These are phyloP conservation scores for Fusarium verticillioides DNA, from an alignment of 2,329 filamentous ascomycete genomes.

Conservation along the genomic window DNA sequence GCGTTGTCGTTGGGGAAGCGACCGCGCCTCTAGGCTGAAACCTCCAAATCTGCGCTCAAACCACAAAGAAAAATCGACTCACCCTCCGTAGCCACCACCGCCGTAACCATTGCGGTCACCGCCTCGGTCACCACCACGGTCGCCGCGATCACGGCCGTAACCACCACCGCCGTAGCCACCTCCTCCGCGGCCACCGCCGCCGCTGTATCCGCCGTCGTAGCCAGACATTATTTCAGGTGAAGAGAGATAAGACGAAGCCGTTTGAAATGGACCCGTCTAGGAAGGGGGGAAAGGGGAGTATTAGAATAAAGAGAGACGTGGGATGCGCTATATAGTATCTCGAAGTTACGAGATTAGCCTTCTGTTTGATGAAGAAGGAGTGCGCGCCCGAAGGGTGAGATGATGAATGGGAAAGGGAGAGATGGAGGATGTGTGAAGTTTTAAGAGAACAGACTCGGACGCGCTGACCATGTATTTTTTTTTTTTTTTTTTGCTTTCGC, in stretches of 20 bases:
- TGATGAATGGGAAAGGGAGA: slow-evolving; percentile 36
- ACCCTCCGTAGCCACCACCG: slow-evolving; percentile 53
- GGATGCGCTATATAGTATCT: slow-evolving; percentile 34
- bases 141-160: slow-evolving; percentile 56
- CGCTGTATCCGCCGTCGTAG: slow-evolving; percentile 47
- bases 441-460: slow-evolving; percentile 37
- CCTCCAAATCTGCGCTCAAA: slow-evolving; percentile 21
- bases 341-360: slow-evolving; percentile 33
- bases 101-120: slow-evolving; percentile 54
- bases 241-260: slow-evolving; percentile 27
- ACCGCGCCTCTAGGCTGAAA: slow-evolving; percentile 22
- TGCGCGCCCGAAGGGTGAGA: slow-evolving; percentile 45
- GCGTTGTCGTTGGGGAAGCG: slow-evolving; percentile 14
- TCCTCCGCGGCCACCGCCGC: slow-evolving; percentile 47
- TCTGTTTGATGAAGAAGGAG: slow-evolving; percentile 44
- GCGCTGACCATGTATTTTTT: slow-evolving; percentile 36
- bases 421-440: slow-evolving; percentile 44
- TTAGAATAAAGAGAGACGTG: slow-evolving; percentile 36
- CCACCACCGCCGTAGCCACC: slow-evolving; percentile 49
- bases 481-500: slow-evolving; percentile 43
- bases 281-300: slow-evolving; percentile 16
- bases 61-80: slow-evolving; percentile 43
- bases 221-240: slow-evolving; percentile 56
- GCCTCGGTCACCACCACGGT: slow-evolving; percentile 62
- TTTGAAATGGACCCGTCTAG: slow-evolving; percentile 22